Conservation (phyloP, 768 basidiomycete genomes). For the Calocybe cyanea region DNA sequence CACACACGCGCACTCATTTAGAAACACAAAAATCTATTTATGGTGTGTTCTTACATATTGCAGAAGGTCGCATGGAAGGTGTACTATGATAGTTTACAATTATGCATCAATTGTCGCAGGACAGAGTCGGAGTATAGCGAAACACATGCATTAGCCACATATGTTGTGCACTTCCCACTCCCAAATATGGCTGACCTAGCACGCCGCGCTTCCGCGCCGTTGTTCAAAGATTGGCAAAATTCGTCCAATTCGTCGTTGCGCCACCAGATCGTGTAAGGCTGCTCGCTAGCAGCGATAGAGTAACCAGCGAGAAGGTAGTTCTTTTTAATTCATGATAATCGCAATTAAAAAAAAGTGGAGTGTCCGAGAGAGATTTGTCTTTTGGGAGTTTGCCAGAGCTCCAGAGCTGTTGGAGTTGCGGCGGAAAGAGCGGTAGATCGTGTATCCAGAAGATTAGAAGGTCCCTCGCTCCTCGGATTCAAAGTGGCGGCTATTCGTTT, state of each 20-base stretch:
- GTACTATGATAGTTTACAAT: neutral
- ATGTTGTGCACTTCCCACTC: neutral
- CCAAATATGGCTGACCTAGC: neutral
- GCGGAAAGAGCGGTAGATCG: neutral
- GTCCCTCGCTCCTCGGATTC: too few relatives aligned
- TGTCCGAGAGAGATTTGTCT: neutral
- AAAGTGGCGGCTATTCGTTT: too few relatives aligned
- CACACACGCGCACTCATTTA: neutral
- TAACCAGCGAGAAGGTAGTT: too few relatives aligned
- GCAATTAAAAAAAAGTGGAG: too few relatives aligned
- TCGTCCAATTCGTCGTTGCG: too few relatives aligned
- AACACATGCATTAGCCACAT: neutral
- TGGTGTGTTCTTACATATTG: neutral
- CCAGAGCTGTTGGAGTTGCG: neutral
- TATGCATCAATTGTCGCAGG: slow-evolving; percentile 1
- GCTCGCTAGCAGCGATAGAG: too few relatives aligned
- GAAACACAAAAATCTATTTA: neutral
- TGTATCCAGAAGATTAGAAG: too few relatives aligned
- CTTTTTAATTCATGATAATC: too few relatives aligned
- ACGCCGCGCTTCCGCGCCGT: too few relatives aligned
- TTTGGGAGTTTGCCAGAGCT: neutral
- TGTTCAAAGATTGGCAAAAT: too few relatives aligned
- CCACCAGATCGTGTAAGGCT: too few relatives aligned
- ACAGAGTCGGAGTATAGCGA: neutral
- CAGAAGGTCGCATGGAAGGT: neutral